Conservation (phyloP, 495 filamentous ascomycete genomes). For the Sphaerosporella brunnea region DNA sequence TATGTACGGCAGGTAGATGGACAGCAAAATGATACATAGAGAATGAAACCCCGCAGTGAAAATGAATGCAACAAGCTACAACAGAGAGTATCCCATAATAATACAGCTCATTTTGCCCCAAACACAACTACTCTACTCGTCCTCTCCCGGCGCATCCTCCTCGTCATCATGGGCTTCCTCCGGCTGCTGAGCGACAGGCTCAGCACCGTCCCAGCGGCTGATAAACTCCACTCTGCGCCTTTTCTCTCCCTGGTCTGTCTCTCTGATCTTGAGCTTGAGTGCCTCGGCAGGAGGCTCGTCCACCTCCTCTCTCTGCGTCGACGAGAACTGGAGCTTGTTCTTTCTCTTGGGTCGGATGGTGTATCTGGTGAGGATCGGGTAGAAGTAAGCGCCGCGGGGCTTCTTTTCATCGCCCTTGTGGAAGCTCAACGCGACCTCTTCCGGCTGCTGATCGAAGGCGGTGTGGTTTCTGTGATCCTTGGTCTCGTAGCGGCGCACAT, state of each 20-base stretch:
- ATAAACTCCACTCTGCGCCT: slow-evolving; percentile 29
- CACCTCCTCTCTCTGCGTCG: slow-evolving; percentile 28
- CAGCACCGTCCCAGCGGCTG: slow-evolving; percentile 27
- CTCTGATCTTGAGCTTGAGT: slow-evolving; percentile 22
- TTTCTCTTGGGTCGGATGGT: slow-evolving; percentile 38
- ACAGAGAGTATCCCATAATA: no score
- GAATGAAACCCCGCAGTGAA: no score
- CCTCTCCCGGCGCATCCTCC: slow-evolving; percentile 7
- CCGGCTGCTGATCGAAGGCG: slow-evolving; percentile 23
- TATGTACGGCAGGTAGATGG: no score
- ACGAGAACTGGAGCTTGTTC: slow-evolving; percentile 30
- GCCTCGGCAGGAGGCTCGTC: slow-evolving; percentile 20
- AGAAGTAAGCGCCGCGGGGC: slow-evolving; percentile 51
- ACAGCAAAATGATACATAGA: no score
- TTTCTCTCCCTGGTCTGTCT: slow-evolving; percentile 20
- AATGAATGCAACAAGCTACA: no score
- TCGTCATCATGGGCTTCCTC: slow-evolving; percentile 15
- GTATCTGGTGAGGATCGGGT: slow-evolving; percentile 58
- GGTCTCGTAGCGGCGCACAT: slow-evolving; percentile 71
- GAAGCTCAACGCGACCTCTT: slow-evolving; percentile 37
- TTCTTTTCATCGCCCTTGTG: slow-evolving; percentile 26
- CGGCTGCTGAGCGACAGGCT: slow-evolving; percentile 14
- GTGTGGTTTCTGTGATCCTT: slow-evolving; percentile 51
- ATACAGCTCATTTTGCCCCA: slow-evolving; percentile 9
- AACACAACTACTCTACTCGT: slow-evolving; percentile 27